Evolutionary conservation across 306 rosid genomes (phyloP), one percentile per base, ranked within the genome.

Genomic region (Pyrus pyrifolia): DNA sequence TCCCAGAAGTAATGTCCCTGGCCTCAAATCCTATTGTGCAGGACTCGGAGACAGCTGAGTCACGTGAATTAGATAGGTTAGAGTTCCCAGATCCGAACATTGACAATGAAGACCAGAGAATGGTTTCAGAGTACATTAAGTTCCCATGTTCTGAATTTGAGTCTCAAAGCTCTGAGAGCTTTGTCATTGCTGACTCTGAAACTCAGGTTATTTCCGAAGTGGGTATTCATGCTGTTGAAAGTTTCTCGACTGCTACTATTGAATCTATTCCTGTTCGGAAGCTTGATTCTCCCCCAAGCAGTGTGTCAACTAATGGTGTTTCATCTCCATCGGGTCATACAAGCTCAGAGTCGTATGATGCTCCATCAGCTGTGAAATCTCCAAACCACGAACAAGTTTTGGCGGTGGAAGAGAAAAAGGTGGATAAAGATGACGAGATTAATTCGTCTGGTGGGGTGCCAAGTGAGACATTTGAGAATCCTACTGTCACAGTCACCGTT

Each of bases 21-120:
- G 78, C 80, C 18, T 19, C 68, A 31, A 79, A 83, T 61, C 80
- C 76, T 69, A 45, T 81, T 6, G 83, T 27, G 40, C 81, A 75
- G 72, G 88, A 94, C 85, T 78, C 85, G 0, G 90, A 88, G 64
- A 67, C 84, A 70, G 40, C 68, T 0, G 88, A 88, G 76, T 84
- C 89, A 3, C 65, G 83, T 70, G 97, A 90, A 73, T 82, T 95
- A 22, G 97, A 92, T 60, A 95, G 83, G 84, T 86, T 95, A 0
- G 97, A 92, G 79, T 95, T 95, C 82, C 98, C 97, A 1, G 93
- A 92, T 74, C 98, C 90, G 0, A 91, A 92, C 71, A 85, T 92
- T 59, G 93, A 19, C 19, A 92, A 88, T 51, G 98, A 95, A 81
- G 97, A 95, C 76, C 88, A 88, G 81, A 35, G 86, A 52, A 95